phyloP scores from a whole-genome alignment of 2,329 filamentous ascomycete species.

The Domatiomyces globalis region DNA sequence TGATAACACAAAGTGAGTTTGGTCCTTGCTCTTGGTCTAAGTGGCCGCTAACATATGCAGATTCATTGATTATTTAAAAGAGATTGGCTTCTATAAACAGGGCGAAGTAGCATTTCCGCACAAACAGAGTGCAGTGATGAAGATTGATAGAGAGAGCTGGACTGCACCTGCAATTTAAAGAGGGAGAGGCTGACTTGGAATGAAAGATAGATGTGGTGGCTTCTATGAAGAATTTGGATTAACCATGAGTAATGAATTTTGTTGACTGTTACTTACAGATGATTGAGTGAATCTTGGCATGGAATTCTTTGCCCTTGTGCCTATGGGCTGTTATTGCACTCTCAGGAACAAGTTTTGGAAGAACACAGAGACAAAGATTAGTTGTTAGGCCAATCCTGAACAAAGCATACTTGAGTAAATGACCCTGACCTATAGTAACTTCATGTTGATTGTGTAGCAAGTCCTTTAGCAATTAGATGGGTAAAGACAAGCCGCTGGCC shows the following conservation, averaged over 20 bases:
- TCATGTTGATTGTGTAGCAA: too few relatives aligned
- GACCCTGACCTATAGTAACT: too few relatives aligned
- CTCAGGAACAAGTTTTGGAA: background rate
- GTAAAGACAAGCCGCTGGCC: background rate
- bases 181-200: background rate
- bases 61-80: conserved; percentile 55
- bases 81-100: conserved; percentile 71
- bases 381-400: too few relatives aligned
- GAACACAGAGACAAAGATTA: background rate
- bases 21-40: background rate
- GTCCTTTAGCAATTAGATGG: background rate
- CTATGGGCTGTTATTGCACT: background rate
- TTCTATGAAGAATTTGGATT: background rate
- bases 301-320: background rate
- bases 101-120: conserved; percentile 77
- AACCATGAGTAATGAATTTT: background rate
- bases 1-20: conserved; percentile 69
- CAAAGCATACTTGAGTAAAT: too few relatives aligned
- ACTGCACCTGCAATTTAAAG: conserved; percentile 48
- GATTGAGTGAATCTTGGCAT: background rate
- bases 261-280: background rate
- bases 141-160: conserved; percentile 67
- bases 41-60: conserved; percentile 28
- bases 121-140: conserved; percentile 81
- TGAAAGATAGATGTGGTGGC: background rate